phyloP scores from a whole-genome alignment of 176 grass and related monocot species.

The Saccharum spontaneum region DNA sequence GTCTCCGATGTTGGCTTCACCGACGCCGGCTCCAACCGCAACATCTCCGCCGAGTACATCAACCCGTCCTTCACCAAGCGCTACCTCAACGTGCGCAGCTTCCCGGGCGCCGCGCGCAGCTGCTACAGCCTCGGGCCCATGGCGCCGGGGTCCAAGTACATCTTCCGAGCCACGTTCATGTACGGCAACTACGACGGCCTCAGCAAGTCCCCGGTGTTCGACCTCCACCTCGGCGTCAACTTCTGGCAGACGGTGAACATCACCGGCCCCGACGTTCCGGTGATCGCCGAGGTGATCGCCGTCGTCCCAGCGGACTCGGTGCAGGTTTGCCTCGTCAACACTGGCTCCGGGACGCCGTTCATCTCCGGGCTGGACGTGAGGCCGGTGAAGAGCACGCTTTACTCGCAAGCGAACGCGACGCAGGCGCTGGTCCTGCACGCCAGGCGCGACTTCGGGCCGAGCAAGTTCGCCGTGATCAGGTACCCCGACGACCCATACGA shows the following conservation, averaged over 20 bases:
- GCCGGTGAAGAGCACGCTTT: slow-evolving; percentile 43
- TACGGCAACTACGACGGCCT: slow-evolving; percentile 69
- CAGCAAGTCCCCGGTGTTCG: slow-evolving; percentile 12
- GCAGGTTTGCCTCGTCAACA: slow-evolving; percentile 60
- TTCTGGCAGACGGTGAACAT: slow-evolving; percentile 56
- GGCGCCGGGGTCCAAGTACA: slow-evolving; percentile 35
- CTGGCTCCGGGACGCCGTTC: slow-evolving; percentile 59
- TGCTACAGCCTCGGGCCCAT: slow-evolving; percentile 59
- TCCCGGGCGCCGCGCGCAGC: slow-evolving; percentile 40
- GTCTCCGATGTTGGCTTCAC: slow-evolving; percentile 39
- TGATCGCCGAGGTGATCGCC: slow-evolving; percentile 19
- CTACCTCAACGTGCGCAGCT: slow-evolving; percentile 52
- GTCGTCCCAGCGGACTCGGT: slow-evolving; percentile 24
- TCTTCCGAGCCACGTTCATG: slow-evolving; percentile 44
- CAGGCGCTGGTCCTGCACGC: slow-evolving; percentile 34
- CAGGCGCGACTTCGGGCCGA: slow-evolving; percentile 41
- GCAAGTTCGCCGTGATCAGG: slow-evolving; percentile 8
- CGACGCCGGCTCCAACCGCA: slow-evolving; percentile 42
- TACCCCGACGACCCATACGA: slow-evolving; percentile 51
- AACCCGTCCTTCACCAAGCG: background rate
- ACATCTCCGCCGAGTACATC: slow-evolving; percentile 33
- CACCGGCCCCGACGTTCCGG: background rate
- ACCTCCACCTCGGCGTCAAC: slow-evolving; percentile 58
- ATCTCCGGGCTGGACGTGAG: slow-evolving; percentile 57
- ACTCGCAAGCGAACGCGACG: slow-evolving; percentile 2